These are phyloP conservation scores for Isabelozyma rhagii DNA, from an alignment of 805 yeast species.

Conservation along the genomic window DNA sequence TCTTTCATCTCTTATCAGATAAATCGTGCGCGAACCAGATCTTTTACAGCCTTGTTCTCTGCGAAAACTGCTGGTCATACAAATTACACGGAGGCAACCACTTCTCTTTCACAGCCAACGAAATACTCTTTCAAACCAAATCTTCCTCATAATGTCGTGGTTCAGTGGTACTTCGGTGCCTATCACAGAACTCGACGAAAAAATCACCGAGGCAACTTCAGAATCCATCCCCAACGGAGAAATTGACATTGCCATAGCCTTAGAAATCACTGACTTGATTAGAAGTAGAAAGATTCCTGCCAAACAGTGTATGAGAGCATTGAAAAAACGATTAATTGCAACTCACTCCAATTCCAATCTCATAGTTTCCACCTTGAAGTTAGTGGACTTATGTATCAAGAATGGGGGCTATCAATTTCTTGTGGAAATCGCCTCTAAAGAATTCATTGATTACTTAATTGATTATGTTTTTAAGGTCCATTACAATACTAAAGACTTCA, in stretches of 20 bases:
- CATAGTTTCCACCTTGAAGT: constrained; percentile 68
- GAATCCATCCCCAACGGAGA: constrained; percentile 93
- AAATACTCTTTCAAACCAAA: neutral
- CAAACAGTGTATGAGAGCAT: constrained; percentile 78
- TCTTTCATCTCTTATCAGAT: no score
- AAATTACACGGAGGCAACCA: neutral
- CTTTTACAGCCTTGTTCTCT: no score
- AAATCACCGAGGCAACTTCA: constrained; percentile 75
- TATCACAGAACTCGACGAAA: constrained; percentile 49
- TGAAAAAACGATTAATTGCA: constrained; percentile 67
- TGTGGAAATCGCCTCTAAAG: constrained; percentile 73
- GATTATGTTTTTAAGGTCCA: constrained; percentile 37
- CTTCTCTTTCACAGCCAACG: neutral
- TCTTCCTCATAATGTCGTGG: constrained; percentile 48
- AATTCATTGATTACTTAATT: constrained; percentile 80
- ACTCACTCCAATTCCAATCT: constrained; percentile 72
- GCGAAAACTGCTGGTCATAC: neutral
- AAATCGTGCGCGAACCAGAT: no score
- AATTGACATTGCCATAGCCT: constrained; percentile 63
- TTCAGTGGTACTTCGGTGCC: constrained; percentile 37
- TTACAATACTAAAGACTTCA: constrained; percentile 28
- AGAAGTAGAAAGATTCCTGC: constrained; percentile 78
- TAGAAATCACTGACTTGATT: constrained; percentile 85
- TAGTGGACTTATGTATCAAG: constrained; percentile 84
- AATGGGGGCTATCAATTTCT: constrained; percentile 89